Base-by-base conservation (phyloP, 208 protist species). In the Kentomonas sorsogonicus region DNA sequence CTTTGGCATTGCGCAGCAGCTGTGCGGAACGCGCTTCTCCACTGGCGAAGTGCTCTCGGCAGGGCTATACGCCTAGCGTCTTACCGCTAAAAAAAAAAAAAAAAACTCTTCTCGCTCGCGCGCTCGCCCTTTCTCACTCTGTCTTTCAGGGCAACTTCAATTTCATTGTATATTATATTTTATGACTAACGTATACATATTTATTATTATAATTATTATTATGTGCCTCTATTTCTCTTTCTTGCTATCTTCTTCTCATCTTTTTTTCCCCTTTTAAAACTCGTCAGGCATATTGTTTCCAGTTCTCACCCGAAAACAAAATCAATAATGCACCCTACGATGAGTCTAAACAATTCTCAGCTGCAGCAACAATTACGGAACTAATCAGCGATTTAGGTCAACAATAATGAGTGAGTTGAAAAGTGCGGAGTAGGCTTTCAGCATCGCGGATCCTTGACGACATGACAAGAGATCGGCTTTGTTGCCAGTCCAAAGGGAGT, bases 11-110 rank as follows among this genome's bases (percentile, higher is more conserved):
- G 75, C 73, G 10, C 84, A 92, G 65, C 73, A 86, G 38, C 72
- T 94, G 11, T 89, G 91, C 54, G 83, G 83, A 2, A 72, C 73
- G 1, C 46, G 86, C 15, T 91, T 94, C 50, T 66, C 84, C 0
- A 88, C 80, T 10, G 88, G 88, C 0, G 72, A 94, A 40, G 60
- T 87, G 46, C 62, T 94, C 27, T 55, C 69, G 2, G 83, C 77
- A 0, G 77, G 71, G 4, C 60, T 91, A 27, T 91, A 89, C 66
- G 63, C 79, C 13, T 94, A 75, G 71, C 0, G 3, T 9, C 30
- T 15, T 44, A 27, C 4, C 6, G 13, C 18, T 40, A 43, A 36
- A 41, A 38, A 52, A 36, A 41, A 58, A 60, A 30, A 45, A 41
- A 31, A 54, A 15, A 41, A 13, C 26, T n/a, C 26, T 61, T 23